Conservation (phyloP, 495 filamentous ascomycete genomes). For the Clohesyomyces aquaticus region DNA sequence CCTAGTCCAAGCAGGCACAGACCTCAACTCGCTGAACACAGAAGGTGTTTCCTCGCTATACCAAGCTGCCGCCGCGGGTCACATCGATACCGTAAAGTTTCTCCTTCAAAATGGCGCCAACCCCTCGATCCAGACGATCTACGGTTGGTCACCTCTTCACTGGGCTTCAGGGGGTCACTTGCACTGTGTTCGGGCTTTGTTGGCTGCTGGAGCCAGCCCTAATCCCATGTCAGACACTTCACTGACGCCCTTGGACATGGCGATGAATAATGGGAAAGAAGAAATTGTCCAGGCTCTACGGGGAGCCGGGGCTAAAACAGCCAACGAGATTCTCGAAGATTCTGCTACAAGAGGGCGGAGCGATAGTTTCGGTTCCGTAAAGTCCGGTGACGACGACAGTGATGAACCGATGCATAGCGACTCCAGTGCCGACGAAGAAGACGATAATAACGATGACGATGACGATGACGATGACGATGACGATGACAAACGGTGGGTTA, state of each 20-base stretch:
- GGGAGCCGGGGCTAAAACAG: background rate
- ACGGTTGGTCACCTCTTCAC: conserved; percentile 31
- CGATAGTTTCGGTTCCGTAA: background rate
- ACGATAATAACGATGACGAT: too few relatives aligned
- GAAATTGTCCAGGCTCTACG: background rate
- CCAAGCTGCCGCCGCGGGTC: conserved; percentile 17
- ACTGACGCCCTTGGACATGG: conserved; percentile 18
- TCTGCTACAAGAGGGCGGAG: background rate
- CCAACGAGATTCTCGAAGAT: background rate
- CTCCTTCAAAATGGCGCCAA: conserved; percentile 27
- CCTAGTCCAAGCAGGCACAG: conserved; percentile 30
- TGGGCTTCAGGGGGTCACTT: conserved; percentile 24
- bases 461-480: too few relatives aligned
- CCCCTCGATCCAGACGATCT: conserved; percentile 28
- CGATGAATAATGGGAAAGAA: background rate
- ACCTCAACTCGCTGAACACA: conserved; percentile 27
- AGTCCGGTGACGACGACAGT: background rate
- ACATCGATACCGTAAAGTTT: conserved; percentile 15
- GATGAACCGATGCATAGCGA: background rate
- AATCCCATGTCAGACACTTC: conserved; percentile 24
- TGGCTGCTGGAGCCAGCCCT: conserved; percentile 37
- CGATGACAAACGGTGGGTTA: background rate
- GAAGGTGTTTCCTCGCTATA: conserved; percentile 33
- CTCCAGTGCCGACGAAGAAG: background rate
- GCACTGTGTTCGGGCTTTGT: conserved; percentile 26